Evolutionary conservation across 345 rosid genomes (phyloP).

Genomic region (Aquilaria malaccensis): DNA sequence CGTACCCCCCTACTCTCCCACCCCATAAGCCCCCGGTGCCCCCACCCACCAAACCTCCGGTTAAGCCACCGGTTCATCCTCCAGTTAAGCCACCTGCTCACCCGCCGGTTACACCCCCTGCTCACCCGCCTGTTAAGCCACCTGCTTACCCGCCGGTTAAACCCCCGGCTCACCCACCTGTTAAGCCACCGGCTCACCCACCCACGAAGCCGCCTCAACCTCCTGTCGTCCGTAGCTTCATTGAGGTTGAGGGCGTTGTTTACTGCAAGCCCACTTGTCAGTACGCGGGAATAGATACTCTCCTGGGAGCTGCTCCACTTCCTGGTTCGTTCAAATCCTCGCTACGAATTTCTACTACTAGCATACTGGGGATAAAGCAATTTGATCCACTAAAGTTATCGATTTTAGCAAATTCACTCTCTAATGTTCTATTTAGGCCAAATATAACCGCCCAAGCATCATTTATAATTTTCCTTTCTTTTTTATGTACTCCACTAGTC

Average conservation of each 20-base stretch:
- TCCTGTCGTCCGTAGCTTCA: conserved; percentile 40
- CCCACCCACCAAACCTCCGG: conserved; percentile 5
- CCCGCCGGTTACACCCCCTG: conserved; percentile 25
- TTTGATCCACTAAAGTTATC: too few relatives aligned
- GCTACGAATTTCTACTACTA: not conserved
- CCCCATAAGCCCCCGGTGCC: conserved; percentile 20
- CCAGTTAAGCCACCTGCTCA: conserved; percentile 16
- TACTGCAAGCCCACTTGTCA: conserved; percentile 80
- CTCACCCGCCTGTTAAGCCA: conserved; percentile 20
- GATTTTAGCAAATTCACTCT: not conserved
- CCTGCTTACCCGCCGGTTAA: conserved; percentile 23
- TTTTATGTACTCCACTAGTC: too few relatives aligned
- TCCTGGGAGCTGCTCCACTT: conserved; percentile 58
- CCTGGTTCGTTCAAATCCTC: conserved; percentile 31
- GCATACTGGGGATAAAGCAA: too few relatives aligned
- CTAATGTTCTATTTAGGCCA: too few relatives aligned
- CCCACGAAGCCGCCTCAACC: conserved; percentile 22
- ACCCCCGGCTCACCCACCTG: conserved; percentile 24
- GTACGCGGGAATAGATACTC: conserved; percentile 47
- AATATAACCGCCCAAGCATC: too few relatives aligned
- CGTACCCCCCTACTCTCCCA: conserved; percentile 17
- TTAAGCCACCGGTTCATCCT: conserved; percentile 12
- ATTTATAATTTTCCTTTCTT: too few relatives aligned
- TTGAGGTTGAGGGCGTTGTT: conserved; percentile 74
- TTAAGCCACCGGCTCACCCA: conserved; percentile 30